A percentile compares a stretch with the other conserved stretches of the same genome.
Conservation (phyloP, 2,329 filamentous ascomycete genomes). For the Penicillium sp. region DNA sequence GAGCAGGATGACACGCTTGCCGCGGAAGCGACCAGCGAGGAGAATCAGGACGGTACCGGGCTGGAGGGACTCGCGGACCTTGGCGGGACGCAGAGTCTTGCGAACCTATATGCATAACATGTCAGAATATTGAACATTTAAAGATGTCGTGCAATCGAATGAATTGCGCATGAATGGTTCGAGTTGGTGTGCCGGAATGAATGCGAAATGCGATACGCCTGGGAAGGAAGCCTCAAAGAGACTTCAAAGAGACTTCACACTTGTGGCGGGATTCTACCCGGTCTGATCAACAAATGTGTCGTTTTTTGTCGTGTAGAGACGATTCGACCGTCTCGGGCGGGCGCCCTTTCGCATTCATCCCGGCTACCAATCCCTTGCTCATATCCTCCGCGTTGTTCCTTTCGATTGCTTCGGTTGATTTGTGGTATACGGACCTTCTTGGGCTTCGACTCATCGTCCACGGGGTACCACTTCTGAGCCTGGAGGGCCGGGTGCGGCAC, state of each 20-base stretch:
- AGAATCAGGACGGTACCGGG: slow-evolving; percentile 98
- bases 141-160: slow-evolving; percentile 14
- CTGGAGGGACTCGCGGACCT: slow-evolving; percentile 84
- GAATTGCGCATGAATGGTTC: slow-evolving; percentile 2
- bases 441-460: slow-evolving; percentile 81
- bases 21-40: slow-evolving; percentile 98
- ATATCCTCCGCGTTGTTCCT: slow-evolving; percentile 16
- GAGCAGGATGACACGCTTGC: slow-evolving; percentile 99
- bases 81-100: slow-evolving; percentile 87
- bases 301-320: slow-evolving; percentile 9
- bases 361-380: slow-evolving; percentile 27
- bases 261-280: background rate
- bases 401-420: slow-evolving; percentile 11
- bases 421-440: slow-evolving; percentile 80
- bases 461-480: slow-evolving; percentile 99
- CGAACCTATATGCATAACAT: slow-evolving; percentile 66
- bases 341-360: slow-evolving; percentile 35
- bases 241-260: background rate
- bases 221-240: background rate
- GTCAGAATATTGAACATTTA: slow-evolving; percentile 22
- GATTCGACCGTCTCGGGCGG: slow-evolving; percentile 20
- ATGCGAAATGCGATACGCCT: slow-evolving; percentile 12
- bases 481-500: slow-evolving; percentile 85
- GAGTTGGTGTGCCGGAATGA: slow-evolving; percentile 1
- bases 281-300: background rate